Conservation (phyloP, 805 yeast genomes). For the Metschnikowia orientalis region DNA sequence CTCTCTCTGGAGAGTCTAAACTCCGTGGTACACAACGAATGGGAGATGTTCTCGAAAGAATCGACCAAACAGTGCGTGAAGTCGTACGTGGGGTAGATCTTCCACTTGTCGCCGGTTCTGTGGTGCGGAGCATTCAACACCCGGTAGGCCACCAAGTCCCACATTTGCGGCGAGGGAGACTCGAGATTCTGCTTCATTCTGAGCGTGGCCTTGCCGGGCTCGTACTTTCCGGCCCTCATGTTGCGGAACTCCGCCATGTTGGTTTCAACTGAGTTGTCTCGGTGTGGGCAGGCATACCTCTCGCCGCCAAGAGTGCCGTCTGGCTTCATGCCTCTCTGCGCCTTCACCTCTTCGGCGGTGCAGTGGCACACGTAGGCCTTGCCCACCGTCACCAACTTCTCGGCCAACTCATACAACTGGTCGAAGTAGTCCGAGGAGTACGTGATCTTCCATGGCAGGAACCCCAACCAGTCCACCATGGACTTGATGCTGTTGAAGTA, state of each 20-base stretch:
- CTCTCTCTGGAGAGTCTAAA: conserved; percentile 88
- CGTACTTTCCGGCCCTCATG: conserved; percentile 86
- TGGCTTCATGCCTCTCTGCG: conserved; percentile 82
- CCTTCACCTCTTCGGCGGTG: conserved; percentile 84
- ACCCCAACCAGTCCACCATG: conserved; percentile 93
- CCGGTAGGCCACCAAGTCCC: conserved; percentile 98
- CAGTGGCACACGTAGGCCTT: conserved; percentile 92
- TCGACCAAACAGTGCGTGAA: conserved; percentile 99
- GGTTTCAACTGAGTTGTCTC: conserved; percentile 66
- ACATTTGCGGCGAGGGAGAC: conserved; percentile 97
- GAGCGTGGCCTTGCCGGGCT: conserved; percentile 88
- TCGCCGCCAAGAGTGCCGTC: conserved; percentile 95
- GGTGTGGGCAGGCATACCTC: conserved; percentile 76
- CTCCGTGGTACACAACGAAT: conserved; percentile 94
- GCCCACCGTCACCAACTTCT: conserved; percentile 62
- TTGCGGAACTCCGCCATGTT: conserved; percentile 76
- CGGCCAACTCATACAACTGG: conserved; percentile 82
- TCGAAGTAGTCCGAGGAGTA: conserved; percentile 96
- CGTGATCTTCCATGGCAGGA: conserved; percentile 88
- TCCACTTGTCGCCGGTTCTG: conserved; percentile 97
- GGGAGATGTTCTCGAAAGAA: conserved; percentile 93
- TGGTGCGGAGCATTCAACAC: conserved; percentile 90
- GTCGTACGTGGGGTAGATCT: conserved; percentile 96
- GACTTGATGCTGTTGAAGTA: conserved; percentile 79
- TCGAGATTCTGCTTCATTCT: conserved; percentile 93